phyloP scores from a whole-genome alignment of 2,329 filamentous ascomycete species.

The Ophiostoma populinum region DNA sequence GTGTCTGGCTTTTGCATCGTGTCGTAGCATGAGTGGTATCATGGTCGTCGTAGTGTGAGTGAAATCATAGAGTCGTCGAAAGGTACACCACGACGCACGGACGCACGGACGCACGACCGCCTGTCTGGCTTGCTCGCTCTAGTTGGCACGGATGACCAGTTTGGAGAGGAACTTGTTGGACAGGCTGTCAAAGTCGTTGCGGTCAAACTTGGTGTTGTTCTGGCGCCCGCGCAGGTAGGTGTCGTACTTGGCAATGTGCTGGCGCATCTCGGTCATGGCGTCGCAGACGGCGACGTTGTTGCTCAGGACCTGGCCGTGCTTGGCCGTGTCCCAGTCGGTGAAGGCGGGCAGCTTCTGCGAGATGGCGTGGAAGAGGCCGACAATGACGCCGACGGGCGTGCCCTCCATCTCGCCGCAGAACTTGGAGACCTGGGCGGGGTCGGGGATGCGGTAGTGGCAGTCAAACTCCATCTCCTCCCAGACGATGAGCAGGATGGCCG shows the following conservation, averaged over 20 bases:
- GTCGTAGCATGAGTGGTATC: background rate
- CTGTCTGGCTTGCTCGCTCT: slow-evolving; percentile 15
- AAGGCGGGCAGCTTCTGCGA: slow-evolving; percentile 90
- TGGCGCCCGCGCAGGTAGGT: slow-evolving; percentile 67
- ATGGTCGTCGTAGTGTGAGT: slow-evolving; percentile 1
- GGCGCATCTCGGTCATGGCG: slow-evolving; percentile 87
- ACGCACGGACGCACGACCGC: background rate
- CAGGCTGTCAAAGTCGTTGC: slow-evolving; percentile 81
- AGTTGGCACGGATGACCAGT: slow-evolving; percentile 89
- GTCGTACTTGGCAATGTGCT: slow-evolving; percentile 87
- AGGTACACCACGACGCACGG: background rate
- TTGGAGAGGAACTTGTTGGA: slow-evolving; percentile 97
- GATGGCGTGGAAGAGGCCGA: slow-evolving; percentile 92
- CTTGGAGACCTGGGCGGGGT: slow-evolving; percentile 70
- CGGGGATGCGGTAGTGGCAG: slow-evolving; percentile 85
- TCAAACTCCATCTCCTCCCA: slow-evolving; percentile 99
- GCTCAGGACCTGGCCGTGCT: slow-evolving; percentile 79
- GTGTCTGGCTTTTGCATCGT: background rate
- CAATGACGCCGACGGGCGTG: slow-evolving; percentile 87
- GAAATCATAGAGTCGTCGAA: background rate
- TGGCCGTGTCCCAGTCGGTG: slow-evolving; percentile 81
- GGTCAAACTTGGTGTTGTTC: slow-evolving; percentile 62
- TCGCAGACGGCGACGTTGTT: slow-evolving; percentile 87
- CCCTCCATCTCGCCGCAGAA: slow-evolving; percentile 97
- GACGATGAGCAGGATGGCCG: slow-evolving; percentile 77